Conservation (phyloP, 768 basidiomycete species). For the Dictyophora rubrovolvata region DNA sequence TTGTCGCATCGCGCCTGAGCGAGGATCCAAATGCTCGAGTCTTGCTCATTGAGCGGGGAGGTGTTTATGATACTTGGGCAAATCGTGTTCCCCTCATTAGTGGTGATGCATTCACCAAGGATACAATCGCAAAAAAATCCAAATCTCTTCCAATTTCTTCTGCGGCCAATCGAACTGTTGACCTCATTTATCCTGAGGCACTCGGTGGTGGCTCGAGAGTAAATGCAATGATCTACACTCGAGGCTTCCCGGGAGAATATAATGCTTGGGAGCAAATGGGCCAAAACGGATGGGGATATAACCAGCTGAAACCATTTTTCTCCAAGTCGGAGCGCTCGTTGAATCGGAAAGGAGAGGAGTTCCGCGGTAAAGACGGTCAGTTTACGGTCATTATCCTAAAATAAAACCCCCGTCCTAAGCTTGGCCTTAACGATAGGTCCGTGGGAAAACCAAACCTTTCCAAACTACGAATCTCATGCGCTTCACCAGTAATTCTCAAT, state of each 20-base stretch:
- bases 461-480: neutral
- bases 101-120: neutral
- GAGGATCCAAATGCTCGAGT: constrained; percentile 27
- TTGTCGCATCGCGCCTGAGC: constrained; percentile 33
- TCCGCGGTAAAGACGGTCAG: no score
- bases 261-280: constrained; percentile 20
- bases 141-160: neutral
- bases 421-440: neutral
- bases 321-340: constrained; percentile 17
- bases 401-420: neutral
- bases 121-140: constrained; percentile 2
- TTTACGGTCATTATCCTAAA: neutral
- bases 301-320: constrained; percentile 20
- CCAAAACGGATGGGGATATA: constrained; percentile 21
- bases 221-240: constrained; percentile 22
- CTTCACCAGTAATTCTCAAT: no score
- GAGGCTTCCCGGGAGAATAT: constrained; percentile 21
- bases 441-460: neutral
- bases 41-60: constrained; percentile 31
- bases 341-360: neutral
- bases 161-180: neutral
- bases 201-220: constrained; percentile 23
- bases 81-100: neutral
- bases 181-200: constrained; percentile 11
- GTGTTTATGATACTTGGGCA: neutral